Conservation (phyloP, 345 rosid species). For the Draba incana region DNA sequence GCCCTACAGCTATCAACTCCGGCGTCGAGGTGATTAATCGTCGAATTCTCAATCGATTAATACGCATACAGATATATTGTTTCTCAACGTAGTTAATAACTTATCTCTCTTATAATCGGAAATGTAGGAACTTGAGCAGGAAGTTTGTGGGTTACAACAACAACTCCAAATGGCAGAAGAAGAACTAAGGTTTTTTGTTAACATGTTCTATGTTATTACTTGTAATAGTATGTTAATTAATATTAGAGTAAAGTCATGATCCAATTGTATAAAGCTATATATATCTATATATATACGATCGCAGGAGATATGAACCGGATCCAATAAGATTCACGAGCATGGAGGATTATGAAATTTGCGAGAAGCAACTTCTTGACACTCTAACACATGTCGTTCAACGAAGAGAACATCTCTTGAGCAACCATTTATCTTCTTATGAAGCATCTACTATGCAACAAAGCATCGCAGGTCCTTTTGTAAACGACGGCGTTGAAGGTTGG, state of each 20-base stretch:
- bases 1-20: constrained; percentile 60
- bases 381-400: constrained; percentile 57
- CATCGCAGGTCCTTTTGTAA: constrained; percentile 49
- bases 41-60: not conserved
- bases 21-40: constrained; percentile 56
- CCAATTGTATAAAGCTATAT: not conserved
- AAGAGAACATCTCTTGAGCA: constrained; percentile 59
- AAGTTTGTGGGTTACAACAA: constrained; percentile 64
- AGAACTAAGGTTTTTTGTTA: constrained; percentile 55
- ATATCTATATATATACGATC: not conserved
- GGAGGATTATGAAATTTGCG: constrained; percentile 63
- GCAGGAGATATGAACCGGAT: constrained; percentile 71
- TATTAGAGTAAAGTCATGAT: not conserved
- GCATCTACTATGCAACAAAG: constrained; percentile 50
- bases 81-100: not conserved
- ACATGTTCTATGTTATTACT: not conserved
- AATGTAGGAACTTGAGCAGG: constrained; percentile 64
- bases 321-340: constrained; percentile 52
- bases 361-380: constrained; percentile 65
- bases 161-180: constrained; percentile 74
- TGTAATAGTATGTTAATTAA: not conserved
- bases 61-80: not conserved
- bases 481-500: constrained; percentile 60
- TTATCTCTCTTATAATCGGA: not conserved
- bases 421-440: constrained; percentile 53